phyloP scores from a whole-genome alignment of 1,284 basidiomycete species.

The Caloboletus inedulis region DNA sequence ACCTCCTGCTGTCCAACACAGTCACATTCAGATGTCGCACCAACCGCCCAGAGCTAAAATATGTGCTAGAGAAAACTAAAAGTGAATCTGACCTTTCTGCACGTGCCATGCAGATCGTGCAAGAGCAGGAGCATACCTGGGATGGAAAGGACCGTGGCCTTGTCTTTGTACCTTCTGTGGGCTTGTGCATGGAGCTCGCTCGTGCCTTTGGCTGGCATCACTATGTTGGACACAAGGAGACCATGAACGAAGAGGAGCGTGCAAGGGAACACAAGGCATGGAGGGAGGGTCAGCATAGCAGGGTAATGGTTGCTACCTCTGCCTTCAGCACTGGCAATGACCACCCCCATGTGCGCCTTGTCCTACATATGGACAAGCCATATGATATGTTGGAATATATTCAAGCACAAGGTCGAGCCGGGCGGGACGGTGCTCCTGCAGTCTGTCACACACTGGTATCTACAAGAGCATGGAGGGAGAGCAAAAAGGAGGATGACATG shows the following conservation, averaged over 20 bases:
- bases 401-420: slow-evolving; percentile 12
- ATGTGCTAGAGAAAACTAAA: no score
- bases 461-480: no score
- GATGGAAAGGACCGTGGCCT: no score
- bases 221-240: neutral
- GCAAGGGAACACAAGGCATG: no score
- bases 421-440: neutral
- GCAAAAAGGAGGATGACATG: neutral
- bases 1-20: accelerated
- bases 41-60: neutral
- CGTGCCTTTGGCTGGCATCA: no score
- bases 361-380: slow-evolving; percentile 4
- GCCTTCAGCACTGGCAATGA: slow-evolving; percentile 13
- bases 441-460: no score
- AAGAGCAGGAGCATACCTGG: no score
- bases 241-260: neutral
- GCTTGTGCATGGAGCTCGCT: no score
- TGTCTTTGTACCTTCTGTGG: no score
- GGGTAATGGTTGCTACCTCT: neutral
- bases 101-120: no score
- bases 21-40: neutral
- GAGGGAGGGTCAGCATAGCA: neutral
- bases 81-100: no score
- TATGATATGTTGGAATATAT: slow-evolving; percentile 8
- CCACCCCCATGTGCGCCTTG: neutral